phyloP scores from a whole-genome alignment of 2,329 filamentous ascomycete genomes.

The Pseudogymnoascus sp. region DNA sequence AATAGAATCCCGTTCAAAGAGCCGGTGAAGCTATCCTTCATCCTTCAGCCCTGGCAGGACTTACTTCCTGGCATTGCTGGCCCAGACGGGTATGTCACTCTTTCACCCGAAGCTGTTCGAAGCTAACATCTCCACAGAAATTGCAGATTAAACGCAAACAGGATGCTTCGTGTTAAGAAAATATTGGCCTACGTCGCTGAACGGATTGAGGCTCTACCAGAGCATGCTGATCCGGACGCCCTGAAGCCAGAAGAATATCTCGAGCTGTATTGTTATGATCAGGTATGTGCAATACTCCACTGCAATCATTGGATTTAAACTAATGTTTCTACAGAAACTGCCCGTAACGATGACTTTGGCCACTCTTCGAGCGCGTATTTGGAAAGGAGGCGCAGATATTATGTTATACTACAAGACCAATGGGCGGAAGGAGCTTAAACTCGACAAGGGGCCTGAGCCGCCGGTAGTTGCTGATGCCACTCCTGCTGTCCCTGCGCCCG shows the following conservation, averaged over 20 bases:
- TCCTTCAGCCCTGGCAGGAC: constrained; percentile 73
- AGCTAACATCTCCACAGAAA: constrained; percentile 41
- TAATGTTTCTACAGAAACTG: constrained; percentile 35
- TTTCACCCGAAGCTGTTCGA: constrained; percentile 12
- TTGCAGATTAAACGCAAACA: constrained; percentile 87
- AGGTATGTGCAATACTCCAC: constrained; percentile 47
- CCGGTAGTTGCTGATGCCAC: neutral
- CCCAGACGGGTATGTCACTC: constrained; percentile 49
- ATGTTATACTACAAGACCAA: constrained; percentile 86
- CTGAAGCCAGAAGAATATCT: constrained; percentile 85
- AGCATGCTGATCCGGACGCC: constrained; percentile 48
- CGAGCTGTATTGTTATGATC: constrained; percentile 88
- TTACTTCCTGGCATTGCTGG: constrained; percentile 65
- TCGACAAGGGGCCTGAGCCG: neutral
- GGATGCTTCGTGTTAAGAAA: constrained; percentile 93
- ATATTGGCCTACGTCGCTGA: constrained; percentile 88
- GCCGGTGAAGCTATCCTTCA: constrained; percentile 91
- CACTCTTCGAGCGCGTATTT: constrained; percentile 82
- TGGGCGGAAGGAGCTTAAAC: constrained; percentile 41
- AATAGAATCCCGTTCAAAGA: constrained; percentile 81
- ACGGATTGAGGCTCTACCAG: constrained; percentile 65
- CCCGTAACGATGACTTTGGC: constrained; percentile 84
- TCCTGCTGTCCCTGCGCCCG: neutral
- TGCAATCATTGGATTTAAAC: neutral
- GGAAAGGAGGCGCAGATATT: constrained; percentile 92